Evolutionary conservation across 805 yeast species (phyloP).

Genomic region (Kregervanrija fluxuum): DNA sequence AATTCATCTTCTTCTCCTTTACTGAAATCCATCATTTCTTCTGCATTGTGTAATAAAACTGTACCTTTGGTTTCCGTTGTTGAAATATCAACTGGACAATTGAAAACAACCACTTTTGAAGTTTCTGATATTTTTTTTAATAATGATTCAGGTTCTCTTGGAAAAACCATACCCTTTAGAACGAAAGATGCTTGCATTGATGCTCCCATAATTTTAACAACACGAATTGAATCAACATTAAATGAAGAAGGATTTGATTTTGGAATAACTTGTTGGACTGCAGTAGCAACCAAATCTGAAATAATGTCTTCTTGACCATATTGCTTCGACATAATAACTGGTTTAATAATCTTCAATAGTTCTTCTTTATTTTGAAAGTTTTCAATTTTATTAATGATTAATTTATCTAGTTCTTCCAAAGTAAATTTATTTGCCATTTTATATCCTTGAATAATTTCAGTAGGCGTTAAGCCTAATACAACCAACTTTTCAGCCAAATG

Average conservation of each 20-base stretch:
- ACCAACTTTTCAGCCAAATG: constrained; percentile 81
- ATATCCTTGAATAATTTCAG: constrained; percentile 91
- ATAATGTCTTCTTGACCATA: constrained; percentile 80
- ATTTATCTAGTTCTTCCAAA: constrained; percentile 54
- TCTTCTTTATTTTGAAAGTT: constrained; percentile 47
- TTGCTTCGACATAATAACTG: constrained; percentile 91
- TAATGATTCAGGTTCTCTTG: constrained; percentile 93
- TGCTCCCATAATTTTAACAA: constrained; percentile 95
- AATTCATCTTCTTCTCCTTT: constrained; percentile 95
- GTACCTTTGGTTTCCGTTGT: constrained; percentile 99
- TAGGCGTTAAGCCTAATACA: constrained; percentile 78
- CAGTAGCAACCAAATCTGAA: constrained; percentile 74
- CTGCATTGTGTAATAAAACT: constrained; percentile 88
- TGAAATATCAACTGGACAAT: constrained; percentile 91
- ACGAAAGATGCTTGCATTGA: constrained; percentile 68
- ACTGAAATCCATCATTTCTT: constrained; percentile 93
- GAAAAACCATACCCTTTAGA: constrained; percentile 96
- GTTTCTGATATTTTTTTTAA: constrained; percentile 53
- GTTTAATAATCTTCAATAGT: constrained; percentile 65
- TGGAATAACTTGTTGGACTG: constrained; percentile 74
- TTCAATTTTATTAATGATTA: constrained; percentile 56
- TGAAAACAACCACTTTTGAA: constrained; percentile 86
- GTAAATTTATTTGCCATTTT: constrained; percentile 80
- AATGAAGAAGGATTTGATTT: constrained; percentile 55
- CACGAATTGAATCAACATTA: constrained; percentile 91